phyloP scores from a whole-genome alignment of 345 rosid genomes.

The Aurinia saxatilis region DNA sequence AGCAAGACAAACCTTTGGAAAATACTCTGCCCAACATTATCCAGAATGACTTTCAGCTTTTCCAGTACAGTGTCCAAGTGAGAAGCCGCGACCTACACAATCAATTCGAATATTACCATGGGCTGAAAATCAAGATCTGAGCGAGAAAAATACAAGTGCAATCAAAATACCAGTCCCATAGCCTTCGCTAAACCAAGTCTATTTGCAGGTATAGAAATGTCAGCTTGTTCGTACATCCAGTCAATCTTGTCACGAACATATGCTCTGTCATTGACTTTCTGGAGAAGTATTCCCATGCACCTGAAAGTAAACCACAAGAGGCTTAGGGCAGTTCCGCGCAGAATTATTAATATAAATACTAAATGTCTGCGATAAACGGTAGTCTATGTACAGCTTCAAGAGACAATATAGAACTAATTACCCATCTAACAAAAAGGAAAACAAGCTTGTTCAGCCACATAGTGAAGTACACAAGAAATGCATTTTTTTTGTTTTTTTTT shows the following conservation, averaged over 20 bases:
- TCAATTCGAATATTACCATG: constrained; percentile 17
- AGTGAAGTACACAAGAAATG: neutral
- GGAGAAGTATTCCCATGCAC: constrained; percentile 90
- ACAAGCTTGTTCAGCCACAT: constrained; percentile 7
- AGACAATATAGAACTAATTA: neutral
- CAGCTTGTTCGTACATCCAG: constrained; percentile 84
- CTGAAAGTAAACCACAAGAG: constrained; percentile 36
- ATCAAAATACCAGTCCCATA: constrained; percentile 78
- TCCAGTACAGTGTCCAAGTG: constrained; percentile 92
- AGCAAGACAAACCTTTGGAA: constrained; percentile 58
- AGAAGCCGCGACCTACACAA: constrained; percentile 85
- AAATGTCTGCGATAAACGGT: neutral
- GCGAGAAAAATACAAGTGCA: neutral
- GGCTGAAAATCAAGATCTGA: constrained; percentile 7
- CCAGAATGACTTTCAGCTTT: constrained; percentile 83
- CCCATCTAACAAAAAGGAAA: neutral
- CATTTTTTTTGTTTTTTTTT: too few relatives aligned
- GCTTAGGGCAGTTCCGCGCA: neutral
- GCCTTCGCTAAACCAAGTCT: constrained; percentile 98
- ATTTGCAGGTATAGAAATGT: constrained; percentile 73
- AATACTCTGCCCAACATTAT: constrained; percentile 70
- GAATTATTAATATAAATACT: neutral
- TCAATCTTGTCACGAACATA: constrained; percentile 82
- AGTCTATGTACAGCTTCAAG: constrained; percentile 2
- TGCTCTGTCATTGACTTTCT: constrained; percentile 73